Percentiles rank a stretch among this genome's conserved stretches.
Evolutionary conservation across 1,284 basidiomycete genomes (phyloP).

Genomic region (Marasmius sp.): DNA sequence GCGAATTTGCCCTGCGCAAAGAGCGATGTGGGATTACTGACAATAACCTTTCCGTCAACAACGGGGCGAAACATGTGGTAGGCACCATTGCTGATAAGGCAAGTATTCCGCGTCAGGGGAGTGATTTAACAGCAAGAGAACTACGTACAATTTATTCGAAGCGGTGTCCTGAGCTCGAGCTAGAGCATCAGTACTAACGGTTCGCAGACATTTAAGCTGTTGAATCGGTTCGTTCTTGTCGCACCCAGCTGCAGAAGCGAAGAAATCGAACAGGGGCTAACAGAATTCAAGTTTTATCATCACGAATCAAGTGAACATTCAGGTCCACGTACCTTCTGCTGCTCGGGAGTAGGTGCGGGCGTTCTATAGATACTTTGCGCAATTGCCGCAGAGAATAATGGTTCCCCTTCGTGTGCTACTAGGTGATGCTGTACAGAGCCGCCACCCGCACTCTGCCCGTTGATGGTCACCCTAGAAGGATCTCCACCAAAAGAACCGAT

Average conservation of each 20-base stretch:
- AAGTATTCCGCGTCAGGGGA: background rate
- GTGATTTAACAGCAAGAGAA: background rate
- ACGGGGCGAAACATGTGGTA: conserved; percentile 43
- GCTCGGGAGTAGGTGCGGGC: conserved; percentile 45
- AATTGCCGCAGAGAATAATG: conserved; percentile 51
- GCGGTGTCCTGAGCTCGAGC: conserved; percentile 55
- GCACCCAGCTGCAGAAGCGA: conserved; percentile 47
- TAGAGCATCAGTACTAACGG: conserved; percentile 45
- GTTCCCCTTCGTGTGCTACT: conserved; percentile 38
- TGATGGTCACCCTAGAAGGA: conserved; percentile 51
- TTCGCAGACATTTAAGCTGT: conserved; percentile 46
- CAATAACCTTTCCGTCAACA: conserved; percentile 48
- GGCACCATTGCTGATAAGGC: conserved; percentile 25
- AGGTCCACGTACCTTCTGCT: conserved; percentile 41
- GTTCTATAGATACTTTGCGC: conserved; percentile 56
- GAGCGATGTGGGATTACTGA: conserved; percentile 44
- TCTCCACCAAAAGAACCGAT: conserved; percentile 67
- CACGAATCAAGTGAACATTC: background rate
- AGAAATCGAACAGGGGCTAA: conserved; percentile 52
- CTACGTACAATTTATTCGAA: background rate
- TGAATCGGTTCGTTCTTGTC: conserved; percentile 30
- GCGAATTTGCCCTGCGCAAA: conserved; percentile 43
- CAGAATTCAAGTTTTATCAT: background rate
- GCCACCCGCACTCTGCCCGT: conserved; percentile 62
- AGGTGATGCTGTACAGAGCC: conserved; percentile 55